Percentiles rank a stretch among this genome's conserved stretches.
Evolutionary conservation across 208 protist species (phyloP).

Genomic region (Acanthamoeba sp.): DNA sequence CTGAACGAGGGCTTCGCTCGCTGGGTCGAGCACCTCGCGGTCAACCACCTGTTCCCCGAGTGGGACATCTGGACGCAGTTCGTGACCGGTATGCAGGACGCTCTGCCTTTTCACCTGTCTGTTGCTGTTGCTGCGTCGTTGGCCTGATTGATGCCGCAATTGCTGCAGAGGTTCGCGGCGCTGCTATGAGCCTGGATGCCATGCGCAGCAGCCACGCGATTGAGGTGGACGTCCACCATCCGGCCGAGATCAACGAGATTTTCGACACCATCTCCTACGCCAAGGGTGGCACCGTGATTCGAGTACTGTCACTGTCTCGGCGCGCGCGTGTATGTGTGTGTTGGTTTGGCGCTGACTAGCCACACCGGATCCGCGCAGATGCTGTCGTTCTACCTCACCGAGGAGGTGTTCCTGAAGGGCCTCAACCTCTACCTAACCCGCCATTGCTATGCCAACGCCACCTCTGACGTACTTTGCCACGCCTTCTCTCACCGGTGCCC

Average conservation of each 20-base stretch:
- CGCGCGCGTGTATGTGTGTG: no score
- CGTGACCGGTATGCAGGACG: slow-evolving; percentile 87
- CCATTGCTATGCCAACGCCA: slow-evolving; percentile 94
- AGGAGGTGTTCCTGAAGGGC: slow-evolving; percentile 92
- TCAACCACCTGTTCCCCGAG: slow-evolving; percentile 75
- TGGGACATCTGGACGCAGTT: slow-evolving; percentile 90
- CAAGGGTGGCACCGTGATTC: slow-evolving; percentile 81
- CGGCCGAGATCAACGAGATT: slow-evolving; percentile 90
- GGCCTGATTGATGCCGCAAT: not conserved
- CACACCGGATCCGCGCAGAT: not conserved
- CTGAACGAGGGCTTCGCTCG: slow-evolving; percentile 99
- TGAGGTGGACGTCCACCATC: slow-evolving; percentile 80
- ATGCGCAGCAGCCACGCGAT: slow-evolving; percentile 94
- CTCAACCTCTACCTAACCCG: slow-evolving; percentile 95
- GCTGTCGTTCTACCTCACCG: slow-evolving; percentile 88
- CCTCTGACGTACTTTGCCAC: slow-evolving; percentile 91
- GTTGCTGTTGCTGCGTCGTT: not conserved
- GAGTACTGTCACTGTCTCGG: slow-evolving; percentile 82
- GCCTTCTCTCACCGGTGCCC: not conserved
- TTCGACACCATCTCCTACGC: slow-evolving; percentile 96
- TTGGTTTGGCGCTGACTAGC: no score
- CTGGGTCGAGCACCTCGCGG: slow-evolving; percentile 93
- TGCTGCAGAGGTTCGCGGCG: not conserved
- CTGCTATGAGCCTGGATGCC: slow-evolving; percentile 93
- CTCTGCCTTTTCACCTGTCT: slow-evolving; percentile 91